Conservation (phyloP, 345 rosid species). For the Citrus mangshanensis region DNA sequence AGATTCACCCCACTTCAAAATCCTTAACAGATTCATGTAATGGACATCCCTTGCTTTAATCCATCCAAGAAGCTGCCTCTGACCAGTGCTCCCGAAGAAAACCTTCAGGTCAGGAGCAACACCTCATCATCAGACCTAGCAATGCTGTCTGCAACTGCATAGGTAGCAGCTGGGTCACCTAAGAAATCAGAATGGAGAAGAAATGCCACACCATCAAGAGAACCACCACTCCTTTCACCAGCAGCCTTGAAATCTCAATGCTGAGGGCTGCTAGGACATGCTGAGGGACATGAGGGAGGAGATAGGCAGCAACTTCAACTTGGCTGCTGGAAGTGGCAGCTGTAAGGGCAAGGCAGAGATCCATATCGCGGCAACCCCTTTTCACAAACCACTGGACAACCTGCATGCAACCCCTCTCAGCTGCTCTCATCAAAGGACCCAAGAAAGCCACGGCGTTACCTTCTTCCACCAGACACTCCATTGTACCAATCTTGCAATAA, state of each 20-base stretch:
- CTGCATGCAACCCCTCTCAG: conserved; percentile 93
- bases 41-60: conserved; percentile 62
- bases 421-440: conserved; percentile 96
- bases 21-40: conserved; percentile 63
- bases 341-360: conserved; percentile 90
- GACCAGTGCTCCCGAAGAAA: conserved; percentile 91
- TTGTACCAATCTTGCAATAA: conserved; percentile 84
- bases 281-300: conserved; percentile 85
- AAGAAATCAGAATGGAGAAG: conserved; percentile 83
- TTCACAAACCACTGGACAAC: conserved; percentile 97
- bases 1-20: conserved; percentile 69
- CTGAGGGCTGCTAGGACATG: conserved; percentile 89
- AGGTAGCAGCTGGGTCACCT: conserved; percentile 78
- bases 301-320: conserved; percentile 76
- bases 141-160: conserved; percentile 83
- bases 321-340: conserved; percentile 97
- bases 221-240: conserved; percentile 90
- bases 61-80: conserved; percentile 77
- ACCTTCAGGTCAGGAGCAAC: conserved; percentile 66
- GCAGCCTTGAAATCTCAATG: conserved; percentile 90
- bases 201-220: conserved; percentile 88
- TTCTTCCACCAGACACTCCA: conserved; percentile 98
- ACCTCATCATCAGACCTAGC: conserved; percentile 79
- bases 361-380: conserved; percentile 88
- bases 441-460: conserved; percentile 90